Base-by-base conservation (phyloP, 1,139 yeast genomes). In the Debaryomyces nepalensis region DNA sequence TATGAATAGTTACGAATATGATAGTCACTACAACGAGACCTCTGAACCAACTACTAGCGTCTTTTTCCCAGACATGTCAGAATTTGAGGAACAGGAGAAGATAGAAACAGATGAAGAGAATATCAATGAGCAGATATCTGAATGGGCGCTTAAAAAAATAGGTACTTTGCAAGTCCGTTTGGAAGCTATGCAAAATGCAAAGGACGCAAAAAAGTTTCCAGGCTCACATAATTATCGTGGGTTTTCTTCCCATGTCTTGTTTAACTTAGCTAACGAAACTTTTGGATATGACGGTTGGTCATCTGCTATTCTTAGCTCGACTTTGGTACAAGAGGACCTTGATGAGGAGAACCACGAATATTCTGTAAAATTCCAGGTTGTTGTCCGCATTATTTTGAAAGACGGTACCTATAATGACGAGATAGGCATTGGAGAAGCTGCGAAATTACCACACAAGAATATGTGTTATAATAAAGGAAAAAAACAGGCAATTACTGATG, bases 211-310 rank as follows among this genome's bases (percentile, higher is more conserved):
- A 32, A 32, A 38, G 12, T 40, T 37, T 15, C 20, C 36, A 18
- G 49, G 52, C 7, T 18, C 42, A 21, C 40, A 43, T 16, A 45
- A 45, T 4, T 19, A 37, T 29, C 23, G 39, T 33, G 46, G 43
- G 9, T 47, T 51, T 16, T 52, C 65, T 12, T 49, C 63, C 5
- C 49, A 54, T 15, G 43, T 64, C 27, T 69, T 80, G 3, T 66
- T 82, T 33, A 64, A 64, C 18, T 57, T 81, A 22, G 87, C 90
- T 3, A 86, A 86, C 53, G 79, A 74, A 32, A 68, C 77, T 3
- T 85, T 84, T 65, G 93, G 91, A 2, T 73, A 64, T 50, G 62
- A 73, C 41, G 90, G 89, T 21, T 86, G 95, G 95, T 70, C 76
- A 18, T 71, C 81, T 1, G 72, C 70, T 44, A 62, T 85, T 7